Base-by-base conservation (phyloP, 139 green algal genomes). In the Gonium pectorale region DNA sequence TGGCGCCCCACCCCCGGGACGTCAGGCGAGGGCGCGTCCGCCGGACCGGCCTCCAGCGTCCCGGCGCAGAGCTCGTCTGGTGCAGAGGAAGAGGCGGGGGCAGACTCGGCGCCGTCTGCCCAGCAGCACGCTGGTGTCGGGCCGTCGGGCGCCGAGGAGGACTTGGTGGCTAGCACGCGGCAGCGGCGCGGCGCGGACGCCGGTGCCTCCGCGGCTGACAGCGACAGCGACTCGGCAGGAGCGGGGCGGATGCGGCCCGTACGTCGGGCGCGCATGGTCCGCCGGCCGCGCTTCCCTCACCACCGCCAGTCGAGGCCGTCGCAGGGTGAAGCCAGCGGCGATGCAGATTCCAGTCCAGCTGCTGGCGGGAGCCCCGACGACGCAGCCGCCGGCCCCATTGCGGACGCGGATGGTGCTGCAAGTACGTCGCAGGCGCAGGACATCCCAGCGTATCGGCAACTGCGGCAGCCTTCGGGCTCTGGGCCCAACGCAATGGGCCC, bases 371-470 rank as follows among this genome's bases (percentile, higher is more conserved):
- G 56, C 6, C 22, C 67, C 40, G 67, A 22, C 43, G 5, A 15
- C 22, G 27, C 26, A 29, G 27, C 1, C n/a, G 7, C 11, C 37
- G n/a, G 66, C 26, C 35, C 43, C 68, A 62, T n/a, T 17, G 43
- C 1, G 26, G 41, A 60, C 49, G 17, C 49, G 49, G 49, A 56
- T 17, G 17, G 49, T 17, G 49, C 13, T 56, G 13, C 49, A 13
- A 56, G 49, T 17, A 13, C 49, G 13, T 13, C 13, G 49, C 13
- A 56, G 49, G 49, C 13, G 49, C 13, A 26, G 13, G 8, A 41
- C 43, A 77, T 77, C 29, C 68, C 68, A 27, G 68, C 68, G 15
- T 77, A 77, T 43, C 68, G 68, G 41, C 41, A 77, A 35, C 19
- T 77, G 43, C 22, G 43, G 29, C 68, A 74, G 1, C 5, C 60